Base-by-base conservation (phyloP, 495 filamentous ascomycete genomes). In the Penicillium verhagenii region DNA sequence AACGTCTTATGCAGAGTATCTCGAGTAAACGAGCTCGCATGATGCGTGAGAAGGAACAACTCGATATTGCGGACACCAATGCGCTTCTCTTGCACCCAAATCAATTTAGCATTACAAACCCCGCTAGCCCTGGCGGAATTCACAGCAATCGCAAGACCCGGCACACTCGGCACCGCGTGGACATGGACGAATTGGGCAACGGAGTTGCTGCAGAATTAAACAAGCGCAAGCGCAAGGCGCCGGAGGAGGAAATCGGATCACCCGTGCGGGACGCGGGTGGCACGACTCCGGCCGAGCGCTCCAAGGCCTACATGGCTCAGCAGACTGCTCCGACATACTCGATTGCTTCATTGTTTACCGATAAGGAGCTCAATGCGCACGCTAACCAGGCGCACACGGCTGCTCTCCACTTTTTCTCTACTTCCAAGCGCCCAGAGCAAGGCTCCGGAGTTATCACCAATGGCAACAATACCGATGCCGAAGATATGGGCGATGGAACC, bases 311-410 rank as follows among this genome's bases (percentile, higher is more conserved):
- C 40, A 44, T 72, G 13, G 66, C 70, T 54, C 72, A 80, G 53
- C 66, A 69, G 58, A 58, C 65, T 31, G 70, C 76, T 4, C 72
- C 85, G 39, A 61, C 84, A 1, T 94, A 91, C 70, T 90, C 87
- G 42, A 85, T 97, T 54, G 87, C 96, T 47, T 89, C 91, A 53
- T 83, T 97, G 21, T 97, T 97, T 64, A 96, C 90, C 0, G 92
- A 96, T 56, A 96, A 93, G 72, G 93, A 97, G 70, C 83, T 97
- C 11, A 79, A 82, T 25, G 78, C 89, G 70, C 85, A 86, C 4
- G 86, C 88, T 39, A 89, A 90, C 59, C 72, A 81, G 24, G 87
- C 90, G 0, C 86, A 87, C 40, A 64, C 90, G 19, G 86, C 86
- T 9, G 81, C 88, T 58, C 60, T 82, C 65, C 73, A 82, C 75